A percentile compares a stretch with the other conserved stretches of the same genome.
phyloP scores from a whole-genome alignment of 2,329 filamentous ascomycete species.

The Sarocladiaceae sp. region DNA sequence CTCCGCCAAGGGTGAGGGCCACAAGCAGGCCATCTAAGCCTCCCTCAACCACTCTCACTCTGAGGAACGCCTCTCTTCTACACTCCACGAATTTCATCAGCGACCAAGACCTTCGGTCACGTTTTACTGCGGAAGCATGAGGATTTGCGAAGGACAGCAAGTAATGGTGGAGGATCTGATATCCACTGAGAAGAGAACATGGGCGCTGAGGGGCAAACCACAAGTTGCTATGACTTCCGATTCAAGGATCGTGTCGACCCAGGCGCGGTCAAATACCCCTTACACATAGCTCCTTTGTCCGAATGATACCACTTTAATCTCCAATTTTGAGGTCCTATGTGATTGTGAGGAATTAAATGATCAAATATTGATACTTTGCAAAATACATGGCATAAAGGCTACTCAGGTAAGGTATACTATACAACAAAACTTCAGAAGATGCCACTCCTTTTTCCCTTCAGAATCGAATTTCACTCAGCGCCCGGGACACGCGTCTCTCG shows the following conservation, averaged over 20 bases:
- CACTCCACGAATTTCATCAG: not conserved
- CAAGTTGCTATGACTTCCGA: not conserved
- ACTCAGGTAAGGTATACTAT: too few species aligned
- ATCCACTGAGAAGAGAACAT: not conserved
- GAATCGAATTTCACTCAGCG: conserved; percentile 6
- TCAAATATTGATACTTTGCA: too few species aligned
- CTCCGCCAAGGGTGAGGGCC: conserved; percentile 32
- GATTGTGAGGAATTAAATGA: not conserved
- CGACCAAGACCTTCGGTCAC: not conserved
- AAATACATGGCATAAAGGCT: too few species aligned
- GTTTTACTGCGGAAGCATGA: not conserved
- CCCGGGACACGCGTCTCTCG: conserved; percentile 4
- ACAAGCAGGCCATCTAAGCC: conserved; percentile 37
- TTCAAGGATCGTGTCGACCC: conserved; percentile 4
- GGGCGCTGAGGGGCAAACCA: not conserved
- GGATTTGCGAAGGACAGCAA: not conserved
- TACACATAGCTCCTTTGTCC: conserved; percentile 1
- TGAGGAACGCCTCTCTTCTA: not conserved
- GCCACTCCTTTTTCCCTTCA: not conserved
- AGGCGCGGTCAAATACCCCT: conserved; percentile 8
- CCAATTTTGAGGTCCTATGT: not conserved
- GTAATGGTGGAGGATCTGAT: not conserved
- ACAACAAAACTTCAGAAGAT: not conserved
- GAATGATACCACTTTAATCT: conserved; percentile 8
- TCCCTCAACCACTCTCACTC: not conserved